Percentiles rank a stretch among this genome's conserved stretches.
phyloP scores from a whole-genome alignment of 768 basidiomycete genomes.

The Lactifluus volemus region DNA sequence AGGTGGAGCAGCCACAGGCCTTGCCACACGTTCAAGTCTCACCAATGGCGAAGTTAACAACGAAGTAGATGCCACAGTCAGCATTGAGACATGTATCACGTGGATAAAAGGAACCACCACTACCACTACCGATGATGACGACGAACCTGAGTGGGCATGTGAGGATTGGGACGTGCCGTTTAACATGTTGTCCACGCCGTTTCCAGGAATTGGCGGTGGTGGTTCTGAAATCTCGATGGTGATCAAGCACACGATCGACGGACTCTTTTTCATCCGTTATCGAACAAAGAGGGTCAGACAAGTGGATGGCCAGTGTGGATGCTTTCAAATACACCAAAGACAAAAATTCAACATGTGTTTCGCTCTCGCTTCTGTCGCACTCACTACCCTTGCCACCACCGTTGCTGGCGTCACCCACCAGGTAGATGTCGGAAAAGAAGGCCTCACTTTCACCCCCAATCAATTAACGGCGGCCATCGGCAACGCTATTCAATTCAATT shows the following conservation, averaged over 20 bases:
- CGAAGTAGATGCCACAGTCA: slow-evolving; percentile 72
- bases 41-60: slow-evolving; percentile 87
- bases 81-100: slow-evolving; percentile 53
- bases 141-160: slow-evolving; percentile 37
- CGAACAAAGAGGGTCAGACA: slow-evolving; percentile 18
- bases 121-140: slow-evolving; percentile 29
- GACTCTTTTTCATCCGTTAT: slow-evolving; percentile 23
- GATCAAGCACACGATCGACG: slow-evolving; percentile 49
- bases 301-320: slow-evolving; percentile 42
- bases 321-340: slow-evolving; percentile 25
- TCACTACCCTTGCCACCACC: slow-evolving; percentile 11
- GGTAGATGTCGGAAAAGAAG: slow-evolving; percentile 13
- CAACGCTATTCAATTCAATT: slow-evolving; percentile 20
- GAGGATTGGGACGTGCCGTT: slow-evolving; percentile 32
- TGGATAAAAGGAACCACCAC: slow-evolving; percentile 44
- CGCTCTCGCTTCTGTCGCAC: slow-evolving; percentile 3
- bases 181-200: slow-evolving; percentile 57
- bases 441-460: slow-evolving; percentile 13
- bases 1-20: slow-evolving; percentile 44
- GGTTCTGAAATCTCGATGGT: slow-evolving; percentile 42
- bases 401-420: neutral
- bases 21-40: slow-evolving; percentile 67
- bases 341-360: slow-evolving; percentile 14
- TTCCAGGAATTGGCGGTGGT: slow-evolving; percentile 50
- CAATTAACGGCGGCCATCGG: slow-evolving; percentile 20